phyloP scores from a whole-genome alignment of 2,329 filamentous ascomycete genomes.

The Alternaria arborescens region DNA sequence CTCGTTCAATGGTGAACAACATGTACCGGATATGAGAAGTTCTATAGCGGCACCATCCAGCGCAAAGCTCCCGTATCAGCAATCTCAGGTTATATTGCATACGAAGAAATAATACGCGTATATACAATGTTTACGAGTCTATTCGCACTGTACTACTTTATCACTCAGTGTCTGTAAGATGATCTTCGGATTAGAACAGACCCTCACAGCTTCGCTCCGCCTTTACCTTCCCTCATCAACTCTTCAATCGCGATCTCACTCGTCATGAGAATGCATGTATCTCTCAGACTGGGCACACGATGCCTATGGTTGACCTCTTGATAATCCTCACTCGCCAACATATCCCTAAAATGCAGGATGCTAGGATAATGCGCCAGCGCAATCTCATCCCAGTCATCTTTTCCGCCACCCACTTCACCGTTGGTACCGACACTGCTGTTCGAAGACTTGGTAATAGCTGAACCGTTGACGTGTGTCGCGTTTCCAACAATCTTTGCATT shows the following conservation, averaged over 20 bases:
- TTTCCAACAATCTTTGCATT: constrained; percentile 69
- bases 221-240: constrained; percentile 10
- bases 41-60: not conserved
- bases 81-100: not conserved
- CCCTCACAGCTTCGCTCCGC: constrained; percentile 19
- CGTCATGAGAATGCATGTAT: constrained; percentile 64
- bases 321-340: constrained; percentile 66
- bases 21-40: not conserved
- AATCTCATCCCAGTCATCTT: constrained; percentile 66
- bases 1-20: not conserved
- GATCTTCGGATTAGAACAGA: too few species aligned
- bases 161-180: not conserved
- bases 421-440: constrained; percentile 8
- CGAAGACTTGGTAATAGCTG: constrained; percentile 19
- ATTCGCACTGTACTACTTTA: not conserved
- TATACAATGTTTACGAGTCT: not conserved
- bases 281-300: constrained; percentile 60
- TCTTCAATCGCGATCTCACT: constrained; percentile 57
- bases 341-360: constrained; percentile 68
- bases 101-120: not conserved
- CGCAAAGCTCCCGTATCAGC: not conserved
- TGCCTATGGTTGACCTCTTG: constrained; percentile 65
- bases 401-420: constrained; percentile 17
- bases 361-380: constrained; percentile 71
- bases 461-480: constrained; percentile 52